phyloP scores from a whole-genome alignment of 2,329 filamentous ascomycete species.

The Phialophora macrospora region DNA sequence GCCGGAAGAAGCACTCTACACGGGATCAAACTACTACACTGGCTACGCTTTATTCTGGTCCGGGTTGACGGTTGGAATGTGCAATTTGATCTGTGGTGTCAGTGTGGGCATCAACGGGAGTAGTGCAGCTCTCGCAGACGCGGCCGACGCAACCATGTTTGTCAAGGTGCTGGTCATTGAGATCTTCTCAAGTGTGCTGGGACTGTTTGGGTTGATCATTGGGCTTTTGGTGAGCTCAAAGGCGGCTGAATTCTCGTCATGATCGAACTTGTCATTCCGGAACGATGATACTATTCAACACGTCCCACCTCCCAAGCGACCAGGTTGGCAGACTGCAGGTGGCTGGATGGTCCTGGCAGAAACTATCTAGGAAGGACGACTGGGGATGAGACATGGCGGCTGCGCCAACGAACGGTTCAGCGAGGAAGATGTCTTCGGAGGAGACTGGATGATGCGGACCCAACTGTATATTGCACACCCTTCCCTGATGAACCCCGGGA shows the following conservation, averaged over 20 bases:
- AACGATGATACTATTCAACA: background rate
- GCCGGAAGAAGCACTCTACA: slow-evolving; percentile 68
- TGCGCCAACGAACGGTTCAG: background rate
- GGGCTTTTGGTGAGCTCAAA: slow-evolving; percentile 87
- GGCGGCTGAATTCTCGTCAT: slow-evolving; percentile 69
- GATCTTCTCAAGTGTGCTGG: slow-evolving; percentile 97
- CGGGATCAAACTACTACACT: slow-evolving; percentile 84
- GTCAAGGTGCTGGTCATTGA: slow-evolving; percentile 99
- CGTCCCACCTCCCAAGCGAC: background rate
- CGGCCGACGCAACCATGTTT: slow-evolving; percentile 90
- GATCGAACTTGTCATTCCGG: background rate
- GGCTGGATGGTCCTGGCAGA: background rate
- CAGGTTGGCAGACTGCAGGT: background rate
- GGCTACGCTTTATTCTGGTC: slow-evolving; percentile 97
- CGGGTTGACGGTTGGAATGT: slow-evolving; percentile 89
- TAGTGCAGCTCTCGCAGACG: slow-evolving; percentile 93
- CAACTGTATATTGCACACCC: background rate
- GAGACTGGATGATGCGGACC: background rate
- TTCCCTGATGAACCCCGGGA: background rate
- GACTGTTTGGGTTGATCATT: slow-evolving; percentile 94
- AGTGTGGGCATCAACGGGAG: slow-evolving; percentile 98
- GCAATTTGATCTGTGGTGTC: slow-evolving; percentile 94
- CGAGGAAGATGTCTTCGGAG: background rate
- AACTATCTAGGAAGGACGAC: background rate
- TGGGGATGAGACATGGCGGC: background rate